Evolutionary conservation across 2,329 filamentous ascomycete genomes (phyloP).

Genomic region (Tetracladium maxilliforme): DNA sequence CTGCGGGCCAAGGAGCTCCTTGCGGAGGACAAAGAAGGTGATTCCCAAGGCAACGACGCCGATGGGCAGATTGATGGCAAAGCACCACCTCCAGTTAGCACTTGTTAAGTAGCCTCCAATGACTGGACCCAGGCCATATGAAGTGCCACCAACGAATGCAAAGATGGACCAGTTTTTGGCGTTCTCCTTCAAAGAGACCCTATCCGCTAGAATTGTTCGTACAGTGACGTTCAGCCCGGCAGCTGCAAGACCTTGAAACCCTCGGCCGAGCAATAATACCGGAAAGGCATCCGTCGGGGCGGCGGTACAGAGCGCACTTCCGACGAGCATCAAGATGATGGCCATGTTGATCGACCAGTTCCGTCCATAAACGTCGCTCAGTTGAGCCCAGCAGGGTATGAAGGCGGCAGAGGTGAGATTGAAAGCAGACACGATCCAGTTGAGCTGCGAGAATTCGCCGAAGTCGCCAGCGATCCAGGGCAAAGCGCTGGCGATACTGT

Average conservation of each 20-base stretch:
- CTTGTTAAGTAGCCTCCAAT: constrained; percentile 39
- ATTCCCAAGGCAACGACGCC: constrained; percentile 32
- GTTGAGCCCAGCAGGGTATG: constrained; percentile 50
- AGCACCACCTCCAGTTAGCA: constrained; percentile 50
- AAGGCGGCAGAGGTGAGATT: constrained; percentile 53
- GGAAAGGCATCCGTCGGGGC: constrained; percentile 36
- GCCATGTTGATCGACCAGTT: constrained; percentile 41
- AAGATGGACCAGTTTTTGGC: constrained; percentile 49
- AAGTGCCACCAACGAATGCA: constrained; percentile 40
- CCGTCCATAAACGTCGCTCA: constrained; percentile 50
- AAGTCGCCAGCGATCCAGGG: constrained; percentile 1
- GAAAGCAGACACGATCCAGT: constrained; percentile 57
- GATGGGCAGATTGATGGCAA: constrained; percentile 47
- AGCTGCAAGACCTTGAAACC: constrained; percentile 45
- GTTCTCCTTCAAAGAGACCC: constrained; percentile 45
- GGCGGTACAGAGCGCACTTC: constrained; percentile 45
- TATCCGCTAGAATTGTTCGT: constrained; percentile 49
- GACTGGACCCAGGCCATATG: constrained; percentile 46
- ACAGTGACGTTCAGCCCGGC: constrained; percentile 46
- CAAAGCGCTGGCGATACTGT: constrained; percentile 1
- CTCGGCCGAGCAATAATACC: constrained; percentile 46
- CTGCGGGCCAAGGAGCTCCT: constrained; percentile 39
- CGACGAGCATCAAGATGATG: constrained; percentile 40
- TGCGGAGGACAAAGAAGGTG: constrained; percentile 39
- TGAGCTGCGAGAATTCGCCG: constrained; percentile 41